phyloP scores from a whole-genome alignment of 805 yeast species.

The Cyberlindnera misumaiensis region DNA sequence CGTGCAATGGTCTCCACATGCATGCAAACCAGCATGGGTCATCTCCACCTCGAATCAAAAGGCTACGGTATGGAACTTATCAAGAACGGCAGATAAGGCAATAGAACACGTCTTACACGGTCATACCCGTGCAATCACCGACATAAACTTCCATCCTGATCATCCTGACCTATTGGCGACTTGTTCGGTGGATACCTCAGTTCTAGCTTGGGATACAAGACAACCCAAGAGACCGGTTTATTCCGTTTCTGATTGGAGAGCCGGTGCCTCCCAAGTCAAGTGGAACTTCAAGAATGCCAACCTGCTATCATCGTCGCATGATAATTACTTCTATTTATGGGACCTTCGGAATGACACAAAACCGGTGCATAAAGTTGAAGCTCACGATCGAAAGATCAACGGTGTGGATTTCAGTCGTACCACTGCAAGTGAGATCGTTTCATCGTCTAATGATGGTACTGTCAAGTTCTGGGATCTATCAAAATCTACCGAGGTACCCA shows the following conservation, averaged over 20 bases:
- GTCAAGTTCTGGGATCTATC: constrained; percentile 78
- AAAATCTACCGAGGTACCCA: constrained; percentile 36
- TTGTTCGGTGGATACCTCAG: constrained; percentile 85
- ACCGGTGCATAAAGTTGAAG: constrained; percentile 62
- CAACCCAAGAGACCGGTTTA: constrained; percentile 66
- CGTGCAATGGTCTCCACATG: constrained; percentile 97
- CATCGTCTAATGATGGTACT: constrained; percentile 82
- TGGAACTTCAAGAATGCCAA: constrained; percentile 79
- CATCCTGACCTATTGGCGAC: constrained; percentile 88
- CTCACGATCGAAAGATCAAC: constrained; percentile 82
- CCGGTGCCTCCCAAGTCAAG: constrained; percentile 91
- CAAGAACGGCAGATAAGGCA: constrained; percentile 61
- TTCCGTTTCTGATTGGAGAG: constrained; percentile 89
- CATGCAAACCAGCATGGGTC: constrained; percentile 80
- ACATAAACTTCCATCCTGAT: constrained; percentile 84
- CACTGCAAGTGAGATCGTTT: constrained; percentile 52
- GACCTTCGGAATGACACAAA: constrained; percentile 76
- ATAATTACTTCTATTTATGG: constrained; percentile 77
- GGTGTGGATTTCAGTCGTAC: constrained; percentile 78
- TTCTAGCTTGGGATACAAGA: constrained; percentile 87
- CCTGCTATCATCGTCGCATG: constrained; percentile 82
- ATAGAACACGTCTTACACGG: constrained; percentile 84
- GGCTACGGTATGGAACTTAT: constrained; percentile 90
- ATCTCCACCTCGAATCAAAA: constrained; percentile 93
- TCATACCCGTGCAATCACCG: constrained; percentile 91